A percentile compares a stretch with the other conserved stretches of the same genome.
phyloP scores from a whole-genome alignment of 805 yeast genomes.

The Candida quercuum region DNA sequence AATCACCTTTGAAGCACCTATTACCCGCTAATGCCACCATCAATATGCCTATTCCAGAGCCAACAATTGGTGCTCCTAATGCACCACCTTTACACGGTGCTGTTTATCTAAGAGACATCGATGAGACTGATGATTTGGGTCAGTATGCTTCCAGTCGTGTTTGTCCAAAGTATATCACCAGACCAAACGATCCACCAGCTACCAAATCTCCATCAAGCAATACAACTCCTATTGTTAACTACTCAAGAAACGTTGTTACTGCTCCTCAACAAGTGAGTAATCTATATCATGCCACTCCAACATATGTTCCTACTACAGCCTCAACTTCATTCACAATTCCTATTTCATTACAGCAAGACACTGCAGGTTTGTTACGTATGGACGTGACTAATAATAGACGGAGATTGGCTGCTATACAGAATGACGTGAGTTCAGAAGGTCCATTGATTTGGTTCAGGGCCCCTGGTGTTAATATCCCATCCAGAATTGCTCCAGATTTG shows the following conservation, averaged over 20 bases:
- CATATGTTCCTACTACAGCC: conserved; percentile 18
- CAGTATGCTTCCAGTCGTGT: conserved; percentile 54
- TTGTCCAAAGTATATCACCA: conserved; percentile 37
- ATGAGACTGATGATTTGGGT: conserved; percentile 78
- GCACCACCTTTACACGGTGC: conserved; percentile 96
- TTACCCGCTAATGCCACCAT: conserved; percentile 71
- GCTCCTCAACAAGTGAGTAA: conserved; percentile 7
- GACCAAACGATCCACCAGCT: conserved; percentile 36
- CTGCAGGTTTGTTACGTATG: conserved; percentile 24
- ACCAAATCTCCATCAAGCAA: conserved; percentile 13
- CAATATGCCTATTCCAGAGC: conserved; percentile 75
- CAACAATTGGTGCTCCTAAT: conserved; percentile 72
- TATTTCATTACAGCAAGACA: conserved; percentile 9
- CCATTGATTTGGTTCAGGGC: conserved; percentile 65
- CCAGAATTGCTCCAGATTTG: conserved; percentile 28
- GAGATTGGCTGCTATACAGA: conserved; percentile 17
- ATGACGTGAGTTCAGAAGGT: conserved; percentile 20
- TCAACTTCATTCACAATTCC: conserved; percentile 32
- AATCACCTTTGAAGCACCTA: conserved; percentile 78
- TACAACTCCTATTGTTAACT: conserved; percentile 16
- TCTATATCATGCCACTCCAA: conserved; percentile 23
- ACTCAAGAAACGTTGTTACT: conserved; percentile 16
- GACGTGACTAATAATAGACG: conserved; percentile 28
- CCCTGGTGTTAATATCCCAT: conserved; percentile 48
- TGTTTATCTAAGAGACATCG: conserved; percentile 73